These are phyloP conservation scores for Rhododendron molle DNA, from an alignment of 148 eudicot species.

Conservation along the genomic window DNA sequence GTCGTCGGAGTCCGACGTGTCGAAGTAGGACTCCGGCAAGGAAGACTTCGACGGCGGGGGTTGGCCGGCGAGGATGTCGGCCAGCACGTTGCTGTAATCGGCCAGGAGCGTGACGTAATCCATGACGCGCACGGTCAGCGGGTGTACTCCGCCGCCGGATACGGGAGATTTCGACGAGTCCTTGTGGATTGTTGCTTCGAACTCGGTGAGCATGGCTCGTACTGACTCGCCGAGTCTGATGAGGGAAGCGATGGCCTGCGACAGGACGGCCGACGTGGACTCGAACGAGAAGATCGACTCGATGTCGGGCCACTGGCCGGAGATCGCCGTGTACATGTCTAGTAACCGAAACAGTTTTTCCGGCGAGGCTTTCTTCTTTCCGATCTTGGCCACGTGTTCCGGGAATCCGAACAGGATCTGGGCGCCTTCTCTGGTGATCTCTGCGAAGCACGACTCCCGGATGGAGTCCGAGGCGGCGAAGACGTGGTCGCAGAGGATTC, in stretches of 20 bases:
- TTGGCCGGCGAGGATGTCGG: conserved; percentile 41
- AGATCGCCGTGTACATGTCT: conserved; percentile 49
- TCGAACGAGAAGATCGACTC: conserved; percentile 49
- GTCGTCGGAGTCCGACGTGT: conserved; percentile 25
- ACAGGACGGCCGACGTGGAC: conserved; percentile 29
- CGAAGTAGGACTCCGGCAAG: conserved; percentile 48
- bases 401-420: conserved; percentile 37
- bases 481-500: conserved; percentile 46
- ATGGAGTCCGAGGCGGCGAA: conserved; percentile 33
- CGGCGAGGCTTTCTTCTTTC: conserved; percentile 29
- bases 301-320: conserved; percentile 37
- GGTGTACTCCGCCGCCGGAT: conserved; percentile 56
- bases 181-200: conserved; percentile 50
- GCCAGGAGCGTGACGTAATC: conserved; percentile 39
- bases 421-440: conserved; percentile 39
- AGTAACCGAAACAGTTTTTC: conserved; percentile 61
- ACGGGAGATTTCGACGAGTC: conserved; percentile 36
- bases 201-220: conserved; percentile 31
- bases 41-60: conserved; percentile 27
- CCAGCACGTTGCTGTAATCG: conserved; percentile 38
- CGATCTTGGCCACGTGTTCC: conserved; percentile 28
- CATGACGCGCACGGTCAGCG: conserved; percentile 51
- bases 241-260: conserved; percentile 32
- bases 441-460: conserved; percentile 37
- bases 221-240: conserved; percentile 42